Evolutionary conservation across 108 stramenopile genomes (phyloP).

Genomic region (Licmophora abbreviata): DNA sequence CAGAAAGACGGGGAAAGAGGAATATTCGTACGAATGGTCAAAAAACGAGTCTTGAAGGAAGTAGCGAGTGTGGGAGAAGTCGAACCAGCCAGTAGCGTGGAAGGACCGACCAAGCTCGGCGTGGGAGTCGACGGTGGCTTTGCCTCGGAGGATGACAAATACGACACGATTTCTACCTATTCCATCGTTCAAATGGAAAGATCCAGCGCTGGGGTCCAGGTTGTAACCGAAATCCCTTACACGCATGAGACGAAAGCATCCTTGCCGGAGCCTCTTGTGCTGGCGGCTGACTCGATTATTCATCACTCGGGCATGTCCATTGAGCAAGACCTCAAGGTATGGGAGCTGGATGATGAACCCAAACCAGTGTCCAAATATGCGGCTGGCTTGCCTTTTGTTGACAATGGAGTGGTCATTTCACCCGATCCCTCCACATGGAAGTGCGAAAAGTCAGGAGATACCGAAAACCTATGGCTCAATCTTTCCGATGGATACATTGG

Average conservation of each 20-base stretch:
- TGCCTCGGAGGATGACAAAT: slow-evolving; percentile 72
- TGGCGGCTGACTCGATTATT: slow-evolving; percentile 76
- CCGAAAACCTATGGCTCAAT: slow-evolving; percentile 97
- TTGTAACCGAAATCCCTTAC: slow-evolving; percentile 43
- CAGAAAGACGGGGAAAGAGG: slow-evolving; percentile 28
- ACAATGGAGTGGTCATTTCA: slow-evolving; percentile 66
- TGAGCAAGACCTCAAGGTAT: slow-evolving; percentile 62
- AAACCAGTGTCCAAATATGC: slow-evolving; percentile 67
- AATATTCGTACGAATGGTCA: slow-evolving; percentile 71
- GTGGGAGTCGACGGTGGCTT: slow-evolving; percentile 95
- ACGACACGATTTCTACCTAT: slow-evolving; percentile 55
- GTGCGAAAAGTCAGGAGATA: slow-evolving; percentile 63
- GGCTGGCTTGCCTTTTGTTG: slow-evolving; percentile 56
- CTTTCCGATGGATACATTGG: slow-evolving; percentile 94
- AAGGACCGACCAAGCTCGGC: slow-evolving; percentile 68
- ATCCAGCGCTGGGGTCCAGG: slow-evolving; percentile 7
- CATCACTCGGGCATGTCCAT: slow-evolving; percentile 79
- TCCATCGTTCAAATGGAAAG: slow-evolving; percentile 69
- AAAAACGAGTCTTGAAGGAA: slow-evolving; percentile 38
- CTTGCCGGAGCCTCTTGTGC: slow-evolving; percentile 59
- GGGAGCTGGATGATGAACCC: slow-evolving; percentile 72
- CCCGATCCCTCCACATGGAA: slow-evolving; percentile 68
- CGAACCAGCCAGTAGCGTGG: slow-evolving; percentile 1
- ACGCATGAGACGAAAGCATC: slow-evolving; percentile 33
- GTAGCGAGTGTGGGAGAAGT: slow-evolving; percentile 9